Base-by-base conservation (phyloP, 2,329 filamentous ascomycete genomes). In the Nannizzia gypsea region DNA sequence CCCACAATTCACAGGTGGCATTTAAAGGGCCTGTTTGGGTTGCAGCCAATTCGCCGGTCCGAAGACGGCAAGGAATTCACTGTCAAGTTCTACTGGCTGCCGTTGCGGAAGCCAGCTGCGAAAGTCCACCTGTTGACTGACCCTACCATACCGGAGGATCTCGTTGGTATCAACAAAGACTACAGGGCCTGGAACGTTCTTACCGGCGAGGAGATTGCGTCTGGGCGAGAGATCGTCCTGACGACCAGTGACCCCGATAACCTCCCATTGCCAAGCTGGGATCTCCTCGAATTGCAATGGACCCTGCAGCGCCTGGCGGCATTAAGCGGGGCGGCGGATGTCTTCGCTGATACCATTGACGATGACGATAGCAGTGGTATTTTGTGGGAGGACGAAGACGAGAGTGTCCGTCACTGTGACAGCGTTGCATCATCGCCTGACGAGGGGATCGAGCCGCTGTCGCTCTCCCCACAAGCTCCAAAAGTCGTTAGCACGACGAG, bases 11-110 rank as follows among this genome's bases (percentile, higher is more conserved):
- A 59, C 26, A 13, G 20, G 6, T 60, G 57, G 42, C 56, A 61
- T n/a, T 57, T 34, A 9, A 56, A 50, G 15, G 44, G 36, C 36
- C 38, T 57, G 38, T 63, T 63, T 31, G 59, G 59, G 28, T 55
- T 63, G 22, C 17, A 61, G 50, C 61, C 57, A 3, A 15, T 56
- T 20, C 17, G 57, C 24, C 40, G 17, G 8, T 22, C 15, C 15
- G 20, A 28, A 8, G 52, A 60, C 15, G 24, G 8, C 24, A 28
- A 60, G 5, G 11, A 34, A 24, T 20, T 61, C 22, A 31, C 52
- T 34, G 44, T 61, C 31, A 38, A 40, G 31, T 63, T 63, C 38
- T 50, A 59, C 42, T 63, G 59, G 61, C 34, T 61, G 6, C 59
- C 56, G 6, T n/a, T 59, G 24, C 24, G 22, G 22, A 8, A 26